phyloP scores from a whole-genome alignment of 2,329 filamentous ascomycete species.

The Colletotrichum scovillei region DNA sequence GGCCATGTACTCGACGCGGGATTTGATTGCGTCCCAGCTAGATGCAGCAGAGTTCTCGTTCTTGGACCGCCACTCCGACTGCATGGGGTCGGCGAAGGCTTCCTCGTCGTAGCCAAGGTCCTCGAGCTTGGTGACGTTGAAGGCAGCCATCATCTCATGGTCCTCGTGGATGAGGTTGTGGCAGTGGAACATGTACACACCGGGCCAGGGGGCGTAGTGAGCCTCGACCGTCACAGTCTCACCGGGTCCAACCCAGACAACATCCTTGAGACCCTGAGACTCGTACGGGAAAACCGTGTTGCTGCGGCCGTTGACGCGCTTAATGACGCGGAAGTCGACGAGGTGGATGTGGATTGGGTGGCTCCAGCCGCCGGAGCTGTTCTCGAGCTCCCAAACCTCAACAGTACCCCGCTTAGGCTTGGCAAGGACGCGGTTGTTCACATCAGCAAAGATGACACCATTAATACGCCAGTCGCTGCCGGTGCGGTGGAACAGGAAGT shows the following conservation, averaged over 20 bases:
- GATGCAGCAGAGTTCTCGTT: conserved; percentile 42
- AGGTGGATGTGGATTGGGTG: conserved; percentile 66
- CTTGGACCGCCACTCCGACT: conserved; percentile 47
- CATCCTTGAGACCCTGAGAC: conserved; percentile 61
- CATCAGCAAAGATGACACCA: conserved; percentile 53
- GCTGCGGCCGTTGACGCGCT: conserved; percentile 50
- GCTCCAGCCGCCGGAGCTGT: conserved; percentile 53
- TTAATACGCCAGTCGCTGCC: conserved; percentile 53
- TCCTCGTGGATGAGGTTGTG: conserved; percentile 57
- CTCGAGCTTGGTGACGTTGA: conserved; percentile 51
- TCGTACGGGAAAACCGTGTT: conserved; percentile 57
- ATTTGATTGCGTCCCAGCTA: conserved; percentile 41
- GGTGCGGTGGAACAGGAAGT: conserved; percentile 35
- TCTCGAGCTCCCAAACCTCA: conserved; percentile 56
- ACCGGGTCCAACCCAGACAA: conserved; percentile 60
- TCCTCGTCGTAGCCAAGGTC: conserved; percentile 52
- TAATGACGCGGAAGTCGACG: conserved; percentile 62
- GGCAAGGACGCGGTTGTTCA: conserved; percentile 54
- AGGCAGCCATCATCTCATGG: conserved; percentile 57
- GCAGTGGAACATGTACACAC: conserved; percentile 59
- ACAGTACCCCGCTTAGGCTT: conserved; percentile 51
- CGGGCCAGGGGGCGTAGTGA: conserved; percentile 64
- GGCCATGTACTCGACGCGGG: conserved; percentile 46
- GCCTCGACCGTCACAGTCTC: conserved; percentile 59
- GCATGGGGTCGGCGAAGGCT: conserved; percentile 51